These are phyloP conservation scores for Trichoderma sp. DNA, from an alignment of 2,329 filamentous ascomycete genomes.

Conservation along the genomic window DNA sequence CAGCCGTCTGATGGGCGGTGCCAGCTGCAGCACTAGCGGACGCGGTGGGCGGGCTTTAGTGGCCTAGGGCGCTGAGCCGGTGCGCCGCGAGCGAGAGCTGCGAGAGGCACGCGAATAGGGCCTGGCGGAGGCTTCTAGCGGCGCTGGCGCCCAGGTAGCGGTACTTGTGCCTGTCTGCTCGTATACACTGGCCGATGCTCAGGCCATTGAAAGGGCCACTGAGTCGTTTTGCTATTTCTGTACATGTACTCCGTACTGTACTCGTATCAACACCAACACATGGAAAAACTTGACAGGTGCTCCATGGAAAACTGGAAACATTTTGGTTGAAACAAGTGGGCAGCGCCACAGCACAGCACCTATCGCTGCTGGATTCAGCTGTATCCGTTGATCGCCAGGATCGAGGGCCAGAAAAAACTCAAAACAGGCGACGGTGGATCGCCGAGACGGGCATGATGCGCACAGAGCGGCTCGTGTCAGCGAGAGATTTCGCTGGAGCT, in stretches of 20 bases:
- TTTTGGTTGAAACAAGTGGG: background rate
- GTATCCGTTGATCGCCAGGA: slow-evolving; percentile 13
- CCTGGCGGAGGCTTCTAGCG: background rate
- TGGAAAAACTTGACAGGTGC: background rate
- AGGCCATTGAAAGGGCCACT: background rate
- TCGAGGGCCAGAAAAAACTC: slow-evolving; percentile 5
- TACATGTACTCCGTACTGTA: no score
- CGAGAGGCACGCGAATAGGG: background rate
- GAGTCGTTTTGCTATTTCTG: background rate
- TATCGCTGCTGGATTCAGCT: background rate
- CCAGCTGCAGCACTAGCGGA: background rate
- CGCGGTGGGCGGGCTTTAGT: slow-evolving; percentile 22
- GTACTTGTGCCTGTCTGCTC: background rate
- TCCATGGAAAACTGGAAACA: background rate
- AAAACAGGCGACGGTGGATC: slow-evolving; percentile 11
- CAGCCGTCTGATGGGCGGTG: background rate
- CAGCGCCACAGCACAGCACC: slow-evolving; percentile 3
- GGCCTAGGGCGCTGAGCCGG: slow-evolving; percentile 12
- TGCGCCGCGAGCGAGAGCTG: slow-evolving; percentile 8
- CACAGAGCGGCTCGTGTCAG: background rate
- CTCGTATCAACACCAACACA: background rate
- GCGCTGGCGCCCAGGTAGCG: background rate
- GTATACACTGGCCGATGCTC: background rate
- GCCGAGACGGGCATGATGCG: slow-evolving; percentile 10
- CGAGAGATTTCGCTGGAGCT: background rate